Conservation (phyloP, 2,329 filamentous ascomycete species). For the Xylaria sp. region DNA sequence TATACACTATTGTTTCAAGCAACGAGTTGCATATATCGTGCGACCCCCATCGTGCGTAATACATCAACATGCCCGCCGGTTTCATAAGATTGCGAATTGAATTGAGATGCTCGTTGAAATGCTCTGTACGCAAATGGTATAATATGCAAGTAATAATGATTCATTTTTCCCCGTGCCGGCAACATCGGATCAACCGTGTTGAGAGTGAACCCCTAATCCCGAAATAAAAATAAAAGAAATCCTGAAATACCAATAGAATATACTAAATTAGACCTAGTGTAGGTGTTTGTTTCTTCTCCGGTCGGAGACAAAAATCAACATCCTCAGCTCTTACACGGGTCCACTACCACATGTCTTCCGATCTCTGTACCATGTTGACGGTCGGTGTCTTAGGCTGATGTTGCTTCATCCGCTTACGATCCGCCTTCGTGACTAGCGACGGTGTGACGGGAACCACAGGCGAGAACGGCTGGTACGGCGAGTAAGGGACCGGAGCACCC, state of each 20-base stretch:
- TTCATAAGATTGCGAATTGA: background rate
- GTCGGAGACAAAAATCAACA: background rate
- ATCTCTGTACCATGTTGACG: constrained; percentile 54
- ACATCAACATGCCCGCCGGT: background rate
- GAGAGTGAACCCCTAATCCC: background rate
- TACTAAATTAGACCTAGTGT: constrained; percentile 10
- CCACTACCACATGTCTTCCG: constrained; percentile 58
- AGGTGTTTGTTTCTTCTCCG: background rate
- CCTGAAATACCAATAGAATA: background rate
- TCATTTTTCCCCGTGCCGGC: background rate
- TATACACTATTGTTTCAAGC: background rate
- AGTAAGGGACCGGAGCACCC: constrained; percentile 62
- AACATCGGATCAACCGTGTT: constrained; percentile 1
- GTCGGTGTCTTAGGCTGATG: constrained; percentile 59
- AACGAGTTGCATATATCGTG: background rate
- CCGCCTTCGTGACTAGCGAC: constrained; percentile 64
- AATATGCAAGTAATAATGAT: background rate
- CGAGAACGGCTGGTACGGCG: constrained; percentile 73
- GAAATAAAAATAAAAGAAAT: background rate
- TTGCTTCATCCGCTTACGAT: constrained; percentile 63
- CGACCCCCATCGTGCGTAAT: background rate
- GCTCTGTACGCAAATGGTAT: background rate
- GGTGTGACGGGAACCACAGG: constrained; percentile 72
- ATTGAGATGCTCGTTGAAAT: no score
- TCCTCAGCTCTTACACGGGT: background rate